These are phyloP conservation scores for Hymenoscyphus occultus DNA, from an alignment of 2,329 filamentous ascomycete species.

Conservation along the genomic window DNA sequence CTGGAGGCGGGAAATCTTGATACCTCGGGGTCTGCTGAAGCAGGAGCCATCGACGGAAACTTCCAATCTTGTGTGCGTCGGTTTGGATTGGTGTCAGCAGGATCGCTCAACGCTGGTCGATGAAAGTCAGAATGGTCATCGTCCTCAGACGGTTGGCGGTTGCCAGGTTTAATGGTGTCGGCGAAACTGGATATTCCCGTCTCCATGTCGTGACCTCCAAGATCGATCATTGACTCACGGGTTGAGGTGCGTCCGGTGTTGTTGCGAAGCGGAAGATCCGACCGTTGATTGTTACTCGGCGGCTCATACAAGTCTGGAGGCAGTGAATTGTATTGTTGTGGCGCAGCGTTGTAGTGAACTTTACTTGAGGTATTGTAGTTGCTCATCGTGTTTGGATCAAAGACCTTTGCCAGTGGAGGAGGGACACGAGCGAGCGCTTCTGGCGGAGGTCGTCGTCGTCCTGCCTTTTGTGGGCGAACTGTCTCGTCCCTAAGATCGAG, in stretches of 20 bases:
- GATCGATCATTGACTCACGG: constrained; percentile 63
- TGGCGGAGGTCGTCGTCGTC: constrained; percentile 53
- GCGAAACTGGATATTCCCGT: constrained; percentile 56
- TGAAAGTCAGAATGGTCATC: constrained; percentile 41
- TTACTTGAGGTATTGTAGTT: constrained; percentile 63
- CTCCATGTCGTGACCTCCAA: constrained; percentile 58
- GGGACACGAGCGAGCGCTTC: constrained; percentile 53
- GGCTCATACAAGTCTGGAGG: constrained; percentile 13
- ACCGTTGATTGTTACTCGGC: constrained; percentile 30
- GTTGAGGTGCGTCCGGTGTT: constrained; percentile 50
- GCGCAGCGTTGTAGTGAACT: constrained; percentile 53
- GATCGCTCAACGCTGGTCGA: constrained; percentile 55
- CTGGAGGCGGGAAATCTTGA: constrained; percentile 45
- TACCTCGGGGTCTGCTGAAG: constrained; percentile 52
- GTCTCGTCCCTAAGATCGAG: constrained; percentile 50
- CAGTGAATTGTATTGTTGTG: constrained; percentile 15
- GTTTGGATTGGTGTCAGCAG: constrained; percentile 52
- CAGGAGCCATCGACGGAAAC: constrained; percentile 53
- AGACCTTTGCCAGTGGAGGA: constrained; percentile 61
- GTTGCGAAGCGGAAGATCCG: constrained; percentile 58
- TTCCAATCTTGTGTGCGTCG: constrained; percentile 56
- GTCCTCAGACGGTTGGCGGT: constrained; percentile 24
- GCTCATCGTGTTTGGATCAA: constrained; percentile 63
- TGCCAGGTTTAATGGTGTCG: constrained; percentile 51
- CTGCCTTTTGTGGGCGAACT: constrained; percentile 47